A percentile compares a stretch with the other conserved stretches of the same genome.
Conservation (phyloP, 2,329 filamentous ascomycete species). For the Macrophomina tecta region DNA sequence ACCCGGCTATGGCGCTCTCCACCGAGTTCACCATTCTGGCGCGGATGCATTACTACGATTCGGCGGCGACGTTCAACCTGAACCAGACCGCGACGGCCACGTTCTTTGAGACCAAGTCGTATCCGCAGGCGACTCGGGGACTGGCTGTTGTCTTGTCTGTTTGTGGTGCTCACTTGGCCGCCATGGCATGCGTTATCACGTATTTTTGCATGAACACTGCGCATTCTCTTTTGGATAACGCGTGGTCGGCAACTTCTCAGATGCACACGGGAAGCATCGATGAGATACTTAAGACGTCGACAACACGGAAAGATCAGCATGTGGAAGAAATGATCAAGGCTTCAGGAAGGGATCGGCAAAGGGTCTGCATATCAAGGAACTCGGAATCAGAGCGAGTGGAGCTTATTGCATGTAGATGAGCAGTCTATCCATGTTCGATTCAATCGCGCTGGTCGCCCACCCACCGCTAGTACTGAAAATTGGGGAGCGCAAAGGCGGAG, state of each 20-base stretch:
- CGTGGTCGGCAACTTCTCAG: background rate
- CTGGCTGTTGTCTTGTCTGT: background rate
- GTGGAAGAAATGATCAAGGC: background rate
- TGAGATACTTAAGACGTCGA: background rate
- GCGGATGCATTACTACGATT: slow-evolving; percentile 5
- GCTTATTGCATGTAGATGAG: background rate
- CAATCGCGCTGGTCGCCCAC: too few species aligned
- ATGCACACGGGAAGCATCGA: background rate
- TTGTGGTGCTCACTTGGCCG: background rate
- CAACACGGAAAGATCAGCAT: background rate
- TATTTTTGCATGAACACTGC: background rate
- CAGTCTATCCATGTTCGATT: too few species aligned
- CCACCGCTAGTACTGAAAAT: too few species aligned
- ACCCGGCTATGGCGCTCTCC: background rate
- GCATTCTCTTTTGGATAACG: background rate
- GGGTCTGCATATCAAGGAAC: background rate
- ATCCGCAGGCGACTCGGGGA: background rate
- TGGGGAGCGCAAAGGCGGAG: too few species aligned
- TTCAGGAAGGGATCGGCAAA: background rate
- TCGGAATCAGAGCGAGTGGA: background rate
- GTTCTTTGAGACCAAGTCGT: background rate
- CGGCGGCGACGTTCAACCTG: background rate
- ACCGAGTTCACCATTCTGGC: background rate
- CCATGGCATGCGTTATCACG: background rate
- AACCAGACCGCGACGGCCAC: background rate